Evolutionary conservation across 164 flowering plant genomes (phyloP).

Genomic region (Chimonanthus praecox): DNA sequence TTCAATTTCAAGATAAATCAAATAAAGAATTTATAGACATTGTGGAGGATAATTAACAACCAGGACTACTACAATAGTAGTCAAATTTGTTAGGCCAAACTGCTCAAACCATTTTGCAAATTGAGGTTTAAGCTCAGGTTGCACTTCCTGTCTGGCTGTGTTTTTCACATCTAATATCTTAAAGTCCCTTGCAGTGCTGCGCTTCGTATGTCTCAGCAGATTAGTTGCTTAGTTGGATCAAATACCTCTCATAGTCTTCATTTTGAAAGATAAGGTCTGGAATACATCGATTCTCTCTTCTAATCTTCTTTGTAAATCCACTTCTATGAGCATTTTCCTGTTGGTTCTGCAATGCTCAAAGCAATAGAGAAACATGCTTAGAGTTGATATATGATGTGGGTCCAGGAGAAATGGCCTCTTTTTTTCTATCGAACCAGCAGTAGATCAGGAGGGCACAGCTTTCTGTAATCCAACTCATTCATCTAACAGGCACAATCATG

Average conservation of each 20-base stretch:
- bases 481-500: neutral
- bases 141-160: conserved; percentile 28
- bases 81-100: too few relatives aligned
- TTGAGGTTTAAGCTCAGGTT: conserved; percentile 13
- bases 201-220: conserved; percentile 73
- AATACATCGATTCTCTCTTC: conserved; percentile 73
- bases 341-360: conserved; percentile 45
- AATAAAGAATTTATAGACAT: too few relatives aligned
- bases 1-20: too few relatives aligned
- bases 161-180: conserved; percentile 40
- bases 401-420: neutral
- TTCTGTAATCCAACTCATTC: neutral
- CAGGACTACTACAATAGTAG: too few relatives aligned
- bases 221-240: conserved; percentile 83
- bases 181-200: conserved; percentile 78
- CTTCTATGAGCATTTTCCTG: conserved; percentile 40
- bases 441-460: neutral
- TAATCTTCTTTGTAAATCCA: conserved; percentile 57
- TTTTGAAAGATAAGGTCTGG: conserved; percentile 81
- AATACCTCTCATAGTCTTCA: conserved; percentile 78
- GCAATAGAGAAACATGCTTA: neutral
- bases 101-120: too few relatives aligned
- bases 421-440: neutral
- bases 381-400: too few relatives aligned
- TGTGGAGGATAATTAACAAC: too few relatives aligned